Conservation (phyloP, 2,329 filamentous ascomycete genomes). For the Verticillium longisporum region DNA sequence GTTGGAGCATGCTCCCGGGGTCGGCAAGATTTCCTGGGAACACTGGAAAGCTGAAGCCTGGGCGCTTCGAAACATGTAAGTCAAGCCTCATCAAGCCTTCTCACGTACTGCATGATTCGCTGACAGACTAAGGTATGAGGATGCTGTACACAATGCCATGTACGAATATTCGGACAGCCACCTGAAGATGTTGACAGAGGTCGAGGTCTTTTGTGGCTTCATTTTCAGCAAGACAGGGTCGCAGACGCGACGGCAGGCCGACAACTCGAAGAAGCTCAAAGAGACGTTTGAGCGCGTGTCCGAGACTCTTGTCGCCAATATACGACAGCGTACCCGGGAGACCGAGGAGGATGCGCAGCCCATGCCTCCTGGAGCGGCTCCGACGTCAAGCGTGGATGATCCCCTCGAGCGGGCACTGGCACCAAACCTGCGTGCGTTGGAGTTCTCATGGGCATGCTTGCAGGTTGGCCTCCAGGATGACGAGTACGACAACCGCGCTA, state of each 20-base stretch:
- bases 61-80: constrained; percentile 40
- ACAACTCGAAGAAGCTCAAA: constrained; percentile 42
- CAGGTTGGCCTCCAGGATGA: constrained; percentile 13
- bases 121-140: constrained; percentile 34
- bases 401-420: neutral
- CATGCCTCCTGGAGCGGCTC: neutral
- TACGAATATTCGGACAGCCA: constrained; percentile 38
- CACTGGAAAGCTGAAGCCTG: constrained; percentile 28
- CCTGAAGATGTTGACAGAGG: constrained; percentile 34
- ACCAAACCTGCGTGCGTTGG: constrained; percentile 18
- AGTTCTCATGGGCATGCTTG: constrained; percentile 27
- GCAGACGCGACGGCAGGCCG: constrained; percentile 43
- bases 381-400: neutral
- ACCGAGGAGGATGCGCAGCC: neutral
- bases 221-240: constrained; percentile 43
- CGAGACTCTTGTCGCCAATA: constrained; percentile 29
- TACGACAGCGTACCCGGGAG: constrained; percentile 15
- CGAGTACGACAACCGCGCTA: constrained; percentile 1
- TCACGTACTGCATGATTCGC: neutral
- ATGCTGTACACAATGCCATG: constrained; percentile 31
- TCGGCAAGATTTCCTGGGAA: constrained; percentile 22
- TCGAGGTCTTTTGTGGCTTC: constrained; percentile 49
- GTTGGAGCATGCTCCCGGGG: constrained; percentile 14
- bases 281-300: constrained; percentile 43
- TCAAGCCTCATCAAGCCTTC: neutral